These are phyloP conservation scores for Paramecium bursaria DNA, from an alignment of 73 alveolate species.

Conservation along the genomic window DNA sequence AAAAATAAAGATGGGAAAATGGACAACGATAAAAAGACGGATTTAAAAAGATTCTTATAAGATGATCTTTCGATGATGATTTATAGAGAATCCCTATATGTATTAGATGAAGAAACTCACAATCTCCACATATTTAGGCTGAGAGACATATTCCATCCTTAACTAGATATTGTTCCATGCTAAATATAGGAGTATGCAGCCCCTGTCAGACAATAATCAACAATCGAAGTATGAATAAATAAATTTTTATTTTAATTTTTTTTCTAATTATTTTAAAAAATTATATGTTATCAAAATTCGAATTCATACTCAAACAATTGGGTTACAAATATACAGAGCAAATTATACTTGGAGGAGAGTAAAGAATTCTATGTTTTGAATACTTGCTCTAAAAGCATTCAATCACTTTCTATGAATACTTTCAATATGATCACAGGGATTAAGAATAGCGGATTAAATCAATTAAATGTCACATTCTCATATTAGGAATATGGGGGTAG, in stretches of 20 bases:
- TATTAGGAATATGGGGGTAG: slow-evolving; percentile 45
- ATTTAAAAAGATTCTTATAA: slow-evolving; percentile 48
- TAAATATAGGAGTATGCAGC: slow-evolving; percentile 3
- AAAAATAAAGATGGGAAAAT: background rate
- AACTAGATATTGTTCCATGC: slow-evolving; percentile 41
- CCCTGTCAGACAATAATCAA: too few relatives aligned
- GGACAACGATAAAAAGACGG: slow-evolving; percentile 58
- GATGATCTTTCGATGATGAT: slow-evolving; percentile 66
- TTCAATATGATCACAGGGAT: slow-evolving; percentile 43
- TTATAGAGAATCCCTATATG: slow-evolving; percentile 59
- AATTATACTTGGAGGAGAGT: slow-evolving; percentile 1
- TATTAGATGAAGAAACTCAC: slow-evolving; percentile 64
- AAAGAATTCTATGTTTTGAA: slow-evolving; percentile 21
- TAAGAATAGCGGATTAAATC: slow-evolving; percentile 9
- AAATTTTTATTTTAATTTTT: too few relatives aligned
- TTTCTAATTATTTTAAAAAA: too few relatives aligned
- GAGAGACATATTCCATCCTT: slow-evolving; percentile 54
- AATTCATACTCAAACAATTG: slow-evolving; percentile 21
- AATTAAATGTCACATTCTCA: slow-evolving; percentile 24
- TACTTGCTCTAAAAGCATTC: slow-evolving; percentile 32
- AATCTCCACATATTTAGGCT: slow-evolving; percentile 31
- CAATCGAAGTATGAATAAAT: background rate
- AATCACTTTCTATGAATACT: slow-evolving; percentile 24
- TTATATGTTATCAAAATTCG: slow-evolving; percentile 41
- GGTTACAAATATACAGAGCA: slow-evolving; percentile 38